Evolutionary conservation across 345 rosid genomes (phyloP).

Genomic region (Corymbia maculata): DNA sequence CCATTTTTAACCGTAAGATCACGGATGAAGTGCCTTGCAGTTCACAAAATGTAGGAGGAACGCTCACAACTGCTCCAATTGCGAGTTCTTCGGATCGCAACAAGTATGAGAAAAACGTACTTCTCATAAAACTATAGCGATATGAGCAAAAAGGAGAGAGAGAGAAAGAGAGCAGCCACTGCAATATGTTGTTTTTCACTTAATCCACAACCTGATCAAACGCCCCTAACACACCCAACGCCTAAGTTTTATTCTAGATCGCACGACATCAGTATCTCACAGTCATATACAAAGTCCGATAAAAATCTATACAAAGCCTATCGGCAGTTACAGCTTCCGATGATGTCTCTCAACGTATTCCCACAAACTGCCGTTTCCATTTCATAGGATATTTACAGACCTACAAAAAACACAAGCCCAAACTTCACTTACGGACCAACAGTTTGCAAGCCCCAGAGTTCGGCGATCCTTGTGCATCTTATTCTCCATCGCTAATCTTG

Average conservation of each 20-base stretch:
- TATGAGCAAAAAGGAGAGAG: not conserved
- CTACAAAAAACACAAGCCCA: not conserved
- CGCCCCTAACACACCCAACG: not conserved
- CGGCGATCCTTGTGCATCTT: not conserved
- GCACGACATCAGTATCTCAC: not conserved
- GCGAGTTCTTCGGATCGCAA: not conserved
- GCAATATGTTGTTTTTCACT: not conserved
- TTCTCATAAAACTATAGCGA: not conserved
- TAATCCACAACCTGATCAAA: not conserved
- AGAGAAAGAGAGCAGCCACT: not conserved
- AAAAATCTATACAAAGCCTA: not conserved
- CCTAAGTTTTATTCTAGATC: not conserved
- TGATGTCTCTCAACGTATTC: not conserved
- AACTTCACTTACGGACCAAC: not conserved
- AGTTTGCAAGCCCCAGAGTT: not conserved
- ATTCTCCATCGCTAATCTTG: not conserved
- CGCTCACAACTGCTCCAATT: not conserved
- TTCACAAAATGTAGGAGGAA: not conserved
- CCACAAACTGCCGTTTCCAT: not conserved
- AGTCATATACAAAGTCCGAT: not conserved
- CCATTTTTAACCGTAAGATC: not conserved
- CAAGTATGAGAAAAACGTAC: not conserved
- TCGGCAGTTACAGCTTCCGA: not conserved
- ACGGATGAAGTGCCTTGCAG: not conserved
- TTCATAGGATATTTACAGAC: not conserved